phyloP scores from a whole-genome alignment of 768 basidiomycete species.

The Lactifluus echinatus region DNA sequence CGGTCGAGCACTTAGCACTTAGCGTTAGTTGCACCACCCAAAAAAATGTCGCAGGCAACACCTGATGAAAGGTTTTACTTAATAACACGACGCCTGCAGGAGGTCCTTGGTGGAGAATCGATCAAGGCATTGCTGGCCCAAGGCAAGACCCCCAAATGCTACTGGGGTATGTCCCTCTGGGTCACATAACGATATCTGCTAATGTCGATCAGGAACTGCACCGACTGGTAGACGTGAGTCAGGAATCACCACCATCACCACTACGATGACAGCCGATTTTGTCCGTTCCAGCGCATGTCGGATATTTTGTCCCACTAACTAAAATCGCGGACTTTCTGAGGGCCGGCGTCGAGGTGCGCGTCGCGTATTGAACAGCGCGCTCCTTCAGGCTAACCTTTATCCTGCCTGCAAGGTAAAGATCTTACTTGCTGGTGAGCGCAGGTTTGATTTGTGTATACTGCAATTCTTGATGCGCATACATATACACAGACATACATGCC shows the following conservation, averaged over 20 bases:
- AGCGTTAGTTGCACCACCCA: background rate
- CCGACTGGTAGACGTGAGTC: slow-evolving; percentile 88
- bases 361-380: slow-evolving; percentile 22
- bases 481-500: slow-evolving; percentile 73
- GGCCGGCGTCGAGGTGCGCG: slow-evolving; percentile 76
- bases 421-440: slow-evolving; percentile 59
- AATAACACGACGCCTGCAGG: slow-evolving; percentile 79
- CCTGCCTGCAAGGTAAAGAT: slow-evolving; percentile 50
- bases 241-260: too few relatives aligned
- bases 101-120: slow-evolving; percentile 77
- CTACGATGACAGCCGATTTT: background rate
- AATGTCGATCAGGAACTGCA: slow-evolving; percentile 58
- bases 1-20: background rate
- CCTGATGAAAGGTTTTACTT: slow-evolving; percentile 55
- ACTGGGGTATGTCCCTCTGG: slow-evolving; percentile 70
- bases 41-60: slow-evolving; percentile 5
- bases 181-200: background rate
- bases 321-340: slow-evolving; percentile 95
- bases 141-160: slow-evolving; percentile 69
- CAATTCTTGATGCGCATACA: slow-evolving; percentile 5
- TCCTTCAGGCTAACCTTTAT: slow-evolving; percentile 11
- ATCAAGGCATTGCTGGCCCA: slow-evolving; percentile 76
- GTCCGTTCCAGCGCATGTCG: slow-evolving; percentile 70
- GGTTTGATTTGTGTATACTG: background rate
- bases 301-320: slow-evolving; percentile 89